Percentiles rank a stretch among this genome's conserved stretches.
These are phyloP conservation scores for Strobilomyces dryophilus DNA, from an alignment of 768 basidiomycete species.

Conservation along the genomic window DNA sequence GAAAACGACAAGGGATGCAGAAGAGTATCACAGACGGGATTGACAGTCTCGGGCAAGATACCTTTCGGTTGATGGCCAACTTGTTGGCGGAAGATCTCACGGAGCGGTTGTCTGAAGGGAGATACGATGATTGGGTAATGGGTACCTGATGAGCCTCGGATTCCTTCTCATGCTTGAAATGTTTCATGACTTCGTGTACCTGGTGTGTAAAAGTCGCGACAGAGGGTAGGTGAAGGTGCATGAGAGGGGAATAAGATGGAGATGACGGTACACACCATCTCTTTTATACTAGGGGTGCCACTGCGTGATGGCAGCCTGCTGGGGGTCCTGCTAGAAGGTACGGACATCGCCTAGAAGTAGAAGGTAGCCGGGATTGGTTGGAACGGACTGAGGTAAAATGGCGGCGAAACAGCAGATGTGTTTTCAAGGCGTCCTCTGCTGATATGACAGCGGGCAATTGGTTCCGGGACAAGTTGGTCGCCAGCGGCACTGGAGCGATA, in stretches of 20 bases:
- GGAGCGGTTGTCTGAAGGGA: slow-evolving; percentile 1
- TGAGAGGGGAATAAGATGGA: background rate
- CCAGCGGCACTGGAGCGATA: background rate
- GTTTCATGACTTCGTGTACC: slow-evolving; percentile 66
- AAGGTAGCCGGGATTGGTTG: slow-evolving; percentile 7
- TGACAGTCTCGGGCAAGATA: slow-evolving; percentile 61
- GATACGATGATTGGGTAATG: background rate
- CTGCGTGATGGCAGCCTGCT: slow-evolving; percentile 35
- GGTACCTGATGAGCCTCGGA: slow-evolving; percentile 83
- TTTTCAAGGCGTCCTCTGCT: slow-evolving; percentile 12
- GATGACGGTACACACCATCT: slow-evolving; percentile 33
- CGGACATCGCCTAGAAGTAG: slow-evolving; percentile 20
- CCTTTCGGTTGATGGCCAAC: slow-evolving; percentile 69
- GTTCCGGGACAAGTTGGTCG: background rate
- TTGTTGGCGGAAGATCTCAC: slow-evolving; percentile 70
- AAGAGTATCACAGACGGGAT: slow-evolving; percentile 46
- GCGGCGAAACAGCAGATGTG: slow-evolving; percentile 8
- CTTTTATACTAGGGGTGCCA: slow-evolving; percentile 39
- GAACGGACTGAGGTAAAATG: slow-evolving; percentile 14
- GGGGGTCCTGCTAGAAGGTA: slow-evolving; percentile 20
- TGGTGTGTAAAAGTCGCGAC: slow-evolving; percentile 41
- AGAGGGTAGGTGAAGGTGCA: slow-evolving; percentile 31
- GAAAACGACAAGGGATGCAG: background rate
- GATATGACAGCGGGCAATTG: background rate
- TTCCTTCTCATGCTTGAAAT: slow-evolving; percentile 71